Base-by-base conservation (phyloP, 2,329 filamentous ascomycete genomes). In the Paraphoma sp. region DNA sequence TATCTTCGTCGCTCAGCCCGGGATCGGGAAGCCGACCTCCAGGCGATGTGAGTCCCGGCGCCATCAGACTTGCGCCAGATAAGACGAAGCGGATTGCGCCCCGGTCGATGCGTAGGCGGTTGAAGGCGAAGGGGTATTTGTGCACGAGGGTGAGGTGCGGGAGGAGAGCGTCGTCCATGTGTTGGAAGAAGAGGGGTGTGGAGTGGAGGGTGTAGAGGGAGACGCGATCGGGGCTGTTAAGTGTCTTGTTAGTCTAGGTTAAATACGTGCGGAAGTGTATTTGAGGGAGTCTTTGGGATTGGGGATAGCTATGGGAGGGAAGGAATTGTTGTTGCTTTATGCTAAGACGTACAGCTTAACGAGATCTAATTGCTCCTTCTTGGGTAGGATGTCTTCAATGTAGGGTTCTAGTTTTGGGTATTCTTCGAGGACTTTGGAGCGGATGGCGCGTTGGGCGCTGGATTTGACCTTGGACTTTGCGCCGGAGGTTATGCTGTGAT, bases 381-480 rank as follows among this genome's bases (percentile, higher is more conserved):
- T 98, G 48, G 95, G 95, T 65, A 99, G 84, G 69, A 98, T 88
- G 76, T 96, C 92, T 78, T 99, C 95, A 78, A 97, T 96, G 80
- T 92, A 86, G 0, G 92, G 91, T 65, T 88, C 87, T 49, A 98
- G 89, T 49, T 91, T 86, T 2, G 95, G 95, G 80, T 96, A 97
- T 51, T 90, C 90, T 56, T 92, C 84, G 63, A 95, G 82, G 65
- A 98, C 86, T 72, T 91, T 91, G 71, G 89, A 84, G 68, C 95
- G 91, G 69, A 99, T 89, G 63, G 83, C 86, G 72, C 95, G 91
- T 82, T 97, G 93, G 54, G 92, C 92, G 23, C 93, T 97, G 64
- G 94, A 97, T 82, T 98, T 99, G 79, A 98, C 92, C 84, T 98
- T 98, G 69, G 93, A 92, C 81, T 95, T 96, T 54, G 91, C 89